Conservation (phyloP, 2,329 filamentous ascomycete species). For the Arthrobotrys megalospora region DNA sequence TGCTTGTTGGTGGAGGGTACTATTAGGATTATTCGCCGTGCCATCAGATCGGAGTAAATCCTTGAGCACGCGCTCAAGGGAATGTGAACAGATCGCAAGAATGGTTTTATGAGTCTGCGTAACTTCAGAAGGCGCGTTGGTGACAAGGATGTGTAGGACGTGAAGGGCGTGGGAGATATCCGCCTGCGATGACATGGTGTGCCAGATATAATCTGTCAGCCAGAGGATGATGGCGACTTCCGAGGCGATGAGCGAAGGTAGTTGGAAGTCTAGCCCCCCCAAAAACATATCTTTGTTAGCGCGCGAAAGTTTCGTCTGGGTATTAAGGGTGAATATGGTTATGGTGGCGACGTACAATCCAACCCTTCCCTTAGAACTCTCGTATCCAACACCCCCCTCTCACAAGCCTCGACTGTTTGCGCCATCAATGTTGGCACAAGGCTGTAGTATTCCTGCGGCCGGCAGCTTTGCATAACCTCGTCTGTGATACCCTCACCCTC, state of each 20-base stretch:
- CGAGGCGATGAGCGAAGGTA: constrained; percentile 84
- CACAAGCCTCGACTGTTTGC: constrained; percentile 80
- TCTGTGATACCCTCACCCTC: constrained; percentile 81
- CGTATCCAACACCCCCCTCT: constrained; percentile 76
- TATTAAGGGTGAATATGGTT: constrained; percentile 2
- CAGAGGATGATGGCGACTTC: constrained; percentile 81
- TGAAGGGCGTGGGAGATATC: constrained; percentile 79
- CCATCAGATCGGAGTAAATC: constrained; percentile 61
- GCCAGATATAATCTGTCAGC: constrained; percentile 79
- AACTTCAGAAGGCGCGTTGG: constrained; percentile 81
- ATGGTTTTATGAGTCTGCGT: constrained; percentile 66
- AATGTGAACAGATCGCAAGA: constrained; percentile 63
- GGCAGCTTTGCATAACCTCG: constrained; percentile 84
- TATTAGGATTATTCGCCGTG: constrained; percentile 66
- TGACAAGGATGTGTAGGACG: constrained; percentile 77
- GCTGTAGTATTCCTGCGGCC: constrained; percentile 85
- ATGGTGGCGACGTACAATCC: constrained; percentile 73
- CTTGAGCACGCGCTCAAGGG: constrained; percentile 63
- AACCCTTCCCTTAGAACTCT: constrained; percentile 81
- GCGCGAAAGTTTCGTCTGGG: neutral
- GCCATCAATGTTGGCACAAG: constrained; percentile 83
- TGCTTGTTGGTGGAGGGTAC: constrained; percentile 79
- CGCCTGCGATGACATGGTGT: constrained; percentile 70
- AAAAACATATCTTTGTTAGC: constrained; percentile 16
- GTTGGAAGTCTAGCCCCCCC: constrained; percentile 76